Percentiles rank a stretch among this genome's conserved stretches.
These are phyloP conservation scores for Agaricus blazei DNA, from an alignment of 768 basidiomycete genomes.

Conservation along the genomic window DNA sequence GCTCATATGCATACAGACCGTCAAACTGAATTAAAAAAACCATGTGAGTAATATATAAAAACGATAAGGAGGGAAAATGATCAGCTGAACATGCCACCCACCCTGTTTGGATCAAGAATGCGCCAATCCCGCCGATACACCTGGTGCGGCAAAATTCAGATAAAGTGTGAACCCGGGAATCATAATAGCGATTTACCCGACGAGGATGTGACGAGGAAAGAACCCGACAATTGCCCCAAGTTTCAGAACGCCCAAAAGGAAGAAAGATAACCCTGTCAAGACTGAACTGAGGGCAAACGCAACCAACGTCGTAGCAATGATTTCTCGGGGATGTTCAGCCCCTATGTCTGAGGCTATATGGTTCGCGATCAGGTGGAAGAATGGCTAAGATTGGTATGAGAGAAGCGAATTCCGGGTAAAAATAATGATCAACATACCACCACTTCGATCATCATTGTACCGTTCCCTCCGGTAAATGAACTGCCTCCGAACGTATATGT, in stretches of 20 bases:
- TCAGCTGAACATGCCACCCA: conserved; percentile 23
- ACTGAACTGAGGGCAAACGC: conserved; percentile 85
- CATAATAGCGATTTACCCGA: conserved; percentile 54
- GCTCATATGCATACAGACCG: conserved; percentile 77
- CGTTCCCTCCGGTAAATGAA: conserved; percentile 85
- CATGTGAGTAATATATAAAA: background rate
- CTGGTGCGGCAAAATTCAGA: conserved; percentile 22
- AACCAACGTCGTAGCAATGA: conserved; percentile 90
- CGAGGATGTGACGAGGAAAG: conserved; percentile 93
- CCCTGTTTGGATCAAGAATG: conserved; percentile 90
- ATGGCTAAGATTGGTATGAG: conserved; percentile 52
- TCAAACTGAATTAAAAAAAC: conserved; percentile 44
- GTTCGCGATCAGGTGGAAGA: conserved; percentile 89
- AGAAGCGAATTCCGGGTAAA: background rate
- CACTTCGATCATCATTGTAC: conserved; percentile 98
- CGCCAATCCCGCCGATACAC: conserved; percentile 94
- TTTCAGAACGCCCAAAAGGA: conserved; percentile 78
- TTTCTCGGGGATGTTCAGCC: conserved; percentile 57
- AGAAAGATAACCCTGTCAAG: conserved; percentile 81
- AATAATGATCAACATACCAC: conserved; percentile 52
- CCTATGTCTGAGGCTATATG: conserved; percentile 71
- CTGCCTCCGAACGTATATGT: conserved; percentile 85
- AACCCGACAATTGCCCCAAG: conserved; percentile 88
- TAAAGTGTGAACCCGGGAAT: background rate
- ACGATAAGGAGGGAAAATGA: background rate